Percentiles rank a stretch among this genome's conserved stretches.
Evolutionary conservation across 2,329 filamentous ascomycete genomes (phyloP).

Genomic region (Acrocalymma vagum): DNA sequence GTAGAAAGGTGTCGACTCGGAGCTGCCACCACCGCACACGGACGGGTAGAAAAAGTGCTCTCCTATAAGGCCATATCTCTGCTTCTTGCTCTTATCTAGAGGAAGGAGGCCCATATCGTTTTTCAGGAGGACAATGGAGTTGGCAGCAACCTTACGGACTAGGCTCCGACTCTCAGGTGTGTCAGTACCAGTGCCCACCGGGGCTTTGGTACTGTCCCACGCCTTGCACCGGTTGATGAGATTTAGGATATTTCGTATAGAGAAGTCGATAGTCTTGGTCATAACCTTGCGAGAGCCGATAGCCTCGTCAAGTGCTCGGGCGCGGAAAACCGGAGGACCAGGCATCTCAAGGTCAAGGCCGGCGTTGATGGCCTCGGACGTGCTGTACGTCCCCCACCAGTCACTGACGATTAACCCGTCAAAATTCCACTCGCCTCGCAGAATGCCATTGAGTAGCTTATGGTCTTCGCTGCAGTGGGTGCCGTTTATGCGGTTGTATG

Average conservation of each 20-base stretch:
- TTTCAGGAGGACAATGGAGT: conserved; percentile 16
- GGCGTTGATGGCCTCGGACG: conserved; percentile 23
- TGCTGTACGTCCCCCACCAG: conserved; percentile 31
- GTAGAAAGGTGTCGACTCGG: too few relatives aligned
- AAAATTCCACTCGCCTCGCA: conserved; percentile 55
- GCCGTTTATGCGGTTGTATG: conserved; percentile 23
- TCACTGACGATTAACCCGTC: conserved; percentile 48
- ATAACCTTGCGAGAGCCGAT: conserved; percentile 60
- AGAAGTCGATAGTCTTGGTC: conserved; percentile 37
- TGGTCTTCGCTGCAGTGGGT: conserved; percentile 39
- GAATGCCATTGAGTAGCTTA: conserved; percentile 53
- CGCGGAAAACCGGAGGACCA: conserved; percentile 21
- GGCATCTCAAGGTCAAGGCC: conserved; percentile 40
- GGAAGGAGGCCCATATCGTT: conserved; percentile 14
- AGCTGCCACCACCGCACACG: too few relatives aligned
- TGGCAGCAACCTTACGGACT: conserved; percentile 49
- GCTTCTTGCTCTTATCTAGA: conserved; percentile 22
- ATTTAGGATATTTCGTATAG: conserved; percentile 52
- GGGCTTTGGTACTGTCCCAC: too few relatives aligned
- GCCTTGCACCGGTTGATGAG: too few relatives aligned
- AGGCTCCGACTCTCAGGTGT: conserved; percentile 54
- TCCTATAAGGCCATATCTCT: too few relatives aligned
- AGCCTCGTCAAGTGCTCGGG: background rate
- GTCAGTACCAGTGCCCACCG: too few relatives aligned
- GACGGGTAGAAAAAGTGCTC: too few relatives aligned